phyloP scores from a whole-genome alignment of 176 grass and related monocot genomes.

The Raddia distichophylla region DNA sequence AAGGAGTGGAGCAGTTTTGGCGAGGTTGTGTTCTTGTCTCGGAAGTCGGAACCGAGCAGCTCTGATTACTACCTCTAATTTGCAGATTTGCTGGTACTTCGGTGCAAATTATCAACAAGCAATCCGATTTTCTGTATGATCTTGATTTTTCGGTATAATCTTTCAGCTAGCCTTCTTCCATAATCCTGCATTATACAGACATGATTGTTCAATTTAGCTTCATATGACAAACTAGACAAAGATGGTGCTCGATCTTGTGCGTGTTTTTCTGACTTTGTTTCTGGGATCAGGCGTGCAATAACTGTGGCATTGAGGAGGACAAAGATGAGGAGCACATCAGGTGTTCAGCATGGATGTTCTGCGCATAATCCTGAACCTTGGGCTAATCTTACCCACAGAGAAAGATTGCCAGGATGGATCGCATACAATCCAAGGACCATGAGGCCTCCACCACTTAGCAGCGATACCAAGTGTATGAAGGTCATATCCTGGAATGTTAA shows the following conservation, averaged over 20 bases:
- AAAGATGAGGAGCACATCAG: slow-evolving; percentile 33
- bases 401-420: slow-evolving; percentile 60
- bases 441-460: slow-evolving; percentile 68
- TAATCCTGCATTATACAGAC: neutral
- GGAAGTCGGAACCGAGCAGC: neutral
- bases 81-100: neutral
- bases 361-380: slow-evolving; percentile 53
- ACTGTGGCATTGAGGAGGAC: neutral
- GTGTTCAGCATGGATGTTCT: slow-evolving; percentile 9
- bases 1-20: neutral
- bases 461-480: slow-evolving; percentile 62
- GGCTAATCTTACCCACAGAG: slow-evolving; percentile 66
- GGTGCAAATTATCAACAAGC: neutral
- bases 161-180: neutral
- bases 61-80: slow-evolving; percentile 1
- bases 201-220: neutral
- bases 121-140: neutral
- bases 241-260: neutral
- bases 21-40: slow-evolving; percentile 1
- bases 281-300: slow-evolving; percentile 26
- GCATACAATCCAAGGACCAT: slow-evolving; percentile 83
- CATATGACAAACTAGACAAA: neutral
- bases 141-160: neutral
- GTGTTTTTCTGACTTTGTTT: neutral
- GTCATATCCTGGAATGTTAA: slow-evolving; percentile 93